Percentiles rank a stretch among this genome's conserved stretches.
phyloP scores from a whole-genome alignment of 2,329 filamentous ascomycete species.

The Botrytis galanthina region DNA sequence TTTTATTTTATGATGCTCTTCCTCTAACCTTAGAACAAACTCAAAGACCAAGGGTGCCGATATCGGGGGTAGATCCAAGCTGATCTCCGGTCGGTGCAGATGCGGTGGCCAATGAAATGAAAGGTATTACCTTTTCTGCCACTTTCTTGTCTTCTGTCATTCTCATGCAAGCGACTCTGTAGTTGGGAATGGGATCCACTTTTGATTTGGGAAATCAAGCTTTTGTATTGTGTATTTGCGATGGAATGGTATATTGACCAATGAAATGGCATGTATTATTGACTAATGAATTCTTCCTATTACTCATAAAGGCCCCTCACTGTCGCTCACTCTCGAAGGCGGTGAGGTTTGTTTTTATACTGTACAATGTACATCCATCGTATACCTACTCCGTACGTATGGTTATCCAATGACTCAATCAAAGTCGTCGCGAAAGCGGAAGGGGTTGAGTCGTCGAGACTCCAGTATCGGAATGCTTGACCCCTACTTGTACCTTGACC shows the following conservation, averaged over 20 bases:
- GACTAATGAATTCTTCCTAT: not conserved
- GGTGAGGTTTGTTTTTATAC: not conserved
- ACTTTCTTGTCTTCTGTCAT: not conserved
- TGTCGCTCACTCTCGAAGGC: not conserved
- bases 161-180: not conserved
- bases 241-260: not conserved
- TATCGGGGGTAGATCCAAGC: conserved; percentile 8
- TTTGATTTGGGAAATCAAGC: not conserved
- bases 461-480: not conserved
- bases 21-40: conserved; percentile 6
- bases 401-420: not conserved
- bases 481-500: not conserved
- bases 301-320: not conserved
- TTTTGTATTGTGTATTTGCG: not conserved
- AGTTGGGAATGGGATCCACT: not conserved
- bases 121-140: conserved; percentile 12
- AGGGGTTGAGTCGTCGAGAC: not conserved
- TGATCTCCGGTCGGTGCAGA: not conserved
- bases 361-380: not conserved
- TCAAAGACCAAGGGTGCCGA: conserved; percentile 19
- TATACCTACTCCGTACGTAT: no score
- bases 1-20: conserved; percentile 22
- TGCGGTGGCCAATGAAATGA: not conserved
- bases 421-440: not conserved
- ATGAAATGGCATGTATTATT: not conserved